These are phyloP conservation scores for Baudoinia panamericana DNA, from an alignment of 495 filamentous ascomycete species.

Conservation along the genomic window DNA sequence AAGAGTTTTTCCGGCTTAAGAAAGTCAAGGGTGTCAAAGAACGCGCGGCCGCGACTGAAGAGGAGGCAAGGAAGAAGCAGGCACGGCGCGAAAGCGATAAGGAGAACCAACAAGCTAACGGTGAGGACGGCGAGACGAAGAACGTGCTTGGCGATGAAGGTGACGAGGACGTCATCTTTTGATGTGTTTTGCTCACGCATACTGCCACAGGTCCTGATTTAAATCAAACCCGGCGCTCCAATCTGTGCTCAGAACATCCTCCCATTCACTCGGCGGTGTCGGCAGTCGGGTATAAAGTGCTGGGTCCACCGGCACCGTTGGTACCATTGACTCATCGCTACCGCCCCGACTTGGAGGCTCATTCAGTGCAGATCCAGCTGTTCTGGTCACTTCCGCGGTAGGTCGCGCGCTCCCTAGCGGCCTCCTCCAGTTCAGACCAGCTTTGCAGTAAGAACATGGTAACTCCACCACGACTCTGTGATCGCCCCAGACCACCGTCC, in stretches of 20 bases:
- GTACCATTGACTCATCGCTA: not conserved
- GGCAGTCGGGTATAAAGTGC: constrained; percentile 1
- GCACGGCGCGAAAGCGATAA: constrained; percentile 34
- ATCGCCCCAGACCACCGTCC: constrained; percentile 13
- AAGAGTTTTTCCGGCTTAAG: constrained; percentile 97
- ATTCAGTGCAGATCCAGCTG: not conserved
- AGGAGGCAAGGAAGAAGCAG: constrained; percentile 37
- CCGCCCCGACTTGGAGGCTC: not conserved
- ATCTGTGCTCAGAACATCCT: constrained; percentile 4
- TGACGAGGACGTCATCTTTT: constrained; percentile 94
- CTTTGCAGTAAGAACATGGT: constrained; percentile 15
- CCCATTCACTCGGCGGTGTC: constrained; percentile 5
- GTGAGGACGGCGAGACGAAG: constrained; percentile 21
- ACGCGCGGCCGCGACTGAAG: constrained; percentile 59
- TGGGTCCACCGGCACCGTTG: not conserved
- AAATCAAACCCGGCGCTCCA: constrained; percentile 3
- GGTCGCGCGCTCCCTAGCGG: constrained; percentile 4
- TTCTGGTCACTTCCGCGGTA: not conserved
- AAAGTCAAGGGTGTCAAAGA: constrained; percentile 97
- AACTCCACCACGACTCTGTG: constrained; percentile 3
- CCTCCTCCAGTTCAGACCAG: constrained; percentile 5
- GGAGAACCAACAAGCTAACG: constrained; percentile 34
- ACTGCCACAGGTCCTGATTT: constrained; percentile 3
- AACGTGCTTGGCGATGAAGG: constrained; percentile 76
- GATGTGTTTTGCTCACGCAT: constrained; percentile 19